These are phyloP conservation scores for Coemansia sp. DNA, from an alignment of 192 early-diverging fungal species.

Conservation along the genomic window DNA sequence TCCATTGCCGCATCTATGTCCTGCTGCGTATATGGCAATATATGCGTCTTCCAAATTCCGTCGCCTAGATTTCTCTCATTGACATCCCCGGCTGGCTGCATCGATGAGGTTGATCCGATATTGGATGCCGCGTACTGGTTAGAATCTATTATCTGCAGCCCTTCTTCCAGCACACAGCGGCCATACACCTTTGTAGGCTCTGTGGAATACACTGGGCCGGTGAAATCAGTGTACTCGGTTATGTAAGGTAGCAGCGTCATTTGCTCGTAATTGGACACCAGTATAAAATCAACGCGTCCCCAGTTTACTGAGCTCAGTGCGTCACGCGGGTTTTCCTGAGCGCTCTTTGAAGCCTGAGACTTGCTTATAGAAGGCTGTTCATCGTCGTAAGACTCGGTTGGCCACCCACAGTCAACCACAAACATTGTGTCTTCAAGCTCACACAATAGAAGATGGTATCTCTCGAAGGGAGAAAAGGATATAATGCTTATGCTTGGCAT, in stretches of 20 bases:
- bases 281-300: conserved; percentile 68
- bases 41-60: conserved; percentile 1
- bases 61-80: background rate
- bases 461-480: conserved; percentile 46
- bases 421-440: conserved; percentile 55
- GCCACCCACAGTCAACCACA: conserved; percentile 54
- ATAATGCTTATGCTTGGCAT: conserved; percentile 52
- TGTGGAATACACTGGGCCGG: conserved; percentile 73
- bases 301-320: conserved; percentile 59
- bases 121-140: background rate
- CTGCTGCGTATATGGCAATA: conserved; percentile 35
- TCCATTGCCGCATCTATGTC: conserved; percentile 51
- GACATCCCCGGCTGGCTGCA: background rate
- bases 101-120: conserved; percentile 6
- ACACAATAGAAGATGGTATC: conserved; percentile 45
- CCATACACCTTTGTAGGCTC: conserved; percentile 80
- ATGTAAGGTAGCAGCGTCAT: conserved; percentile 77
- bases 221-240: conserved; percentile 78
- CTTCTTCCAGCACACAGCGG: conserved; percentile 48
- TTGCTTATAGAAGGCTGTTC: conserved; percentile 15
- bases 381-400: conserved; percentile 11
- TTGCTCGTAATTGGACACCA: conserved; percentile 72
- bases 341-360: background rate
- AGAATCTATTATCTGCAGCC: background rate
- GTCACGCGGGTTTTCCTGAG: conserved; percentile 22